These are phyloP conservation scores for Fusarium anguioides DNA, from an alignment of 2,329 filamentous ascomycete genomes.

Conservation along the genomic window DNA sequence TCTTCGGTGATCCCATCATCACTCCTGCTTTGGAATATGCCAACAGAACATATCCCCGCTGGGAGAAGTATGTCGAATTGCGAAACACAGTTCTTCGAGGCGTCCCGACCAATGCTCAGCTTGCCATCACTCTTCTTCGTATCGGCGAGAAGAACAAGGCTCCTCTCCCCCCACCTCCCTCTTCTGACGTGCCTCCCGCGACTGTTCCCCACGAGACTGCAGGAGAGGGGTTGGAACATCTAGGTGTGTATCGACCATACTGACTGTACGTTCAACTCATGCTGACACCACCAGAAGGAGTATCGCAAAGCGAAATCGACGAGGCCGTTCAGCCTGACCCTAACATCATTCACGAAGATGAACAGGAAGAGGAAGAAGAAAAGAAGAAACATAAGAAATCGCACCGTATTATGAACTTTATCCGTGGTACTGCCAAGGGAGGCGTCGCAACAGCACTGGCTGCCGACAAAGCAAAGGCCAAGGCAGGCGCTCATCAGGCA, in stretches of 20 bases:
- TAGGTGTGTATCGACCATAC: slow-evolving; percentile 45
- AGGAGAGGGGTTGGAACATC: slow-evolving; percentile 50
- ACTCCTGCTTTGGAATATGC: slow-evolving; percentile 67
- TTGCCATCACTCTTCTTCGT: slow-evolving; percentile 82
- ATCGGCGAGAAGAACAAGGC: slow-evolving; percentile 85
- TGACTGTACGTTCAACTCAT: background rate
- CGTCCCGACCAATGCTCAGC: slow-evolving; percentile 86
- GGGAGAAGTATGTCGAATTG: slow-evolving; percentile 79
- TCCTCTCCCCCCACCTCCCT: slow-evolving; percentile 73
- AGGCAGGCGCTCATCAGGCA: slow-evolving; percentile 66
- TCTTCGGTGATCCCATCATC: slow-evolving; percentile 84
- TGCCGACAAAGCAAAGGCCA: slow-evolving; percentile 77
- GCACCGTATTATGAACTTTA: slow-evolving; percentile 66
- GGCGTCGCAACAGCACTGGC: slow-evolving; percentile 78
- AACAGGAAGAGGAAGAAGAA: slow-evolving; percentile 58
- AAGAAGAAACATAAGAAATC: slow-evolving; percentile 59
- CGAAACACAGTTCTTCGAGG: slow-evolving; percentile 82
- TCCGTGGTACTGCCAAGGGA: slow-evolving; percentile 77
- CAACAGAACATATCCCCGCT: slow-evolving; percentile 73
- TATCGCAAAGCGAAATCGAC: slow-evolving; percentile 73
- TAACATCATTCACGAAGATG: slow-evolving; percentile 51
- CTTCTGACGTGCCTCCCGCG: slow-evolving; percentile 50
- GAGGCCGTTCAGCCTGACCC: slow-evolving; percentile 64
- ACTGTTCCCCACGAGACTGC: slow-evolving; percentile 58
- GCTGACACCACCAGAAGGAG: slow-evolving; percentile 52